Evolutionary conservation across 768 basidiomycete genomes (phyloP).

Genomic region (Russula vinacea): DNA sequence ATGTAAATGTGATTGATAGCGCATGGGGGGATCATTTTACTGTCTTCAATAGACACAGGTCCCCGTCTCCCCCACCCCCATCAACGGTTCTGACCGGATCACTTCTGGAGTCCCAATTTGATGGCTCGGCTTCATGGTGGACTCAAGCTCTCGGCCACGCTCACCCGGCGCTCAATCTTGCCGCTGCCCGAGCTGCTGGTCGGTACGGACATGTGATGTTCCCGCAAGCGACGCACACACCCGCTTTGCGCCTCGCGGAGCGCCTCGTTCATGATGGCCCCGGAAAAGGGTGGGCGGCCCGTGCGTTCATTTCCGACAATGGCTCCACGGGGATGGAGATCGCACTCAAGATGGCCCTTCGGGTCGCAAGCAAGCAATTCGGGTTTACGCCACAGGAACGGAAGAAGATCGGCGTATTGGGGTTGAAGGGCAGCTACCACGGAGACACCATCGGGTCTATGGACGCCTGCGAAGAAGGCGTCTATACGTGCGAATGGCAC

Average conservation of each 20-base stretch:
- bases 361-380: slow-evolving; percentile 53
- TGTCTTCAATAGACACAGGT: slow-evolving; percentile 46
- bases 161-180: slow-evolving; percentile 69
- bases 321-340: slow-evolving; percentile 97
- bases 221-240: slow-evolving; percentile 81
- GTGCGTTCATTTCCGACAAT: slow-evolving; percentile 92
- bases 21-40: slow-evolving; percentile 86
- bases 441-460: slow-evolving; percentile 97
- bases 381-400: slow-evolving; percentile 41
- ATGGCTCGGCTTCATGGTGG: slow-evolving; percentile 98
- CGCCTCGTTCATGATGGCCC: slow-evolving; percentile 70
- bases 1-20: slow-evolving; percentile 90
- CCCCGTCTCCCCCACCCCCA: slow-evolving; percentile 4
- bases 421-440: slow-evolving; percentile 90
- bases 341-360: slow-evolving; percentile 94
- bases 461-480: slow-evolving; percentile 90
- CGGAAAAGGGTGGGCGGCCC: slow-evolving; percentile 85
- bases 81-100: slow-evolving; percentile 35
- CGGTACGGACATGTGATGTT: slow-evolving; percentile 98
- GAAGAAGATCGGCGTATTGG: slow-evolving; percentile 68
- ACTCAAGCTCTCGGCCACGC: slow-evolving; percentile 90
- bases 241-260: slow-evolving; percentile 83
- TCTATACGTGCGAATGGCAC: slow-evolving; percentile 97
- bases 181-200: slow-evolving; percentile 86
- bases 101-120: slow-evolving; percentile 62